Base-by-base conservation (phyloP, 768 basidiomycete species). In the Lactarius sp. region DNA sequence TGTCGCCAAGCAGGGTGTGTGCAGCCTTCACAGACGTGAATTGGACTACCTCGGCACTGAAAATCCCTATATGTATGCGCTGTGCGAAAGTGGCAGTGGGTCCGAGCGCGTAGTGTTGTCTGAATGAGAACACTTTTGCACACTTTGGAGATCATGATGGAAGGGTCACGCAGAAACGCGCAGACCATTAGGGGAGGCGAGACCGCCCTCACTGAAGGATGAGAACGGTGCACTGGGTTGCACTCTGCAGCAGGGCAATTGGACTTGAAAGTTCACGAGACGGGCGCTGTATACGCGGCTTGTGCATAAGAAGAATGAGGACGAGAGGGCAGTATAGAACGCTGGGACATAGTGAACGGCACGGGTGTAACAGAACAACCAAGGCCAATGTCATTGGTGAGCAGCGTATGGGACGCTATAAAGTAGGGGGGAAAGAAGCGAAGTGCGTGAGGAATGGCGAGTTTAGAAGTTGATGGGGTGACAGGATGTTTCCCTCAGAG, bases 1-100 rank as follows among this genome's bases (percentile, higher is more conserved):
- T 34, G 1, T 44, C 6, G 16, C n/a, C 39, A 27, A 51, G 4
- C 22, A 44, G 18, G 12, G 42, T 14, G 47, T 16, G 42, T 51
- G 39, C 18, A 6, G 41, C 37, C 7, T 33, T 44, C 33, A 44
- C 42, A 71, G 69, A 87, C 88, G 74, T 76, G 65, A 82, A 83
- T 61, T 85, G 77, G 5, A 87, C 85, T 13, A 87, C 76, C 4
- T 87, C 87, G 12, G 85, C 78, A 52, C 87, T 89, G 56, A 50
- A 59, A 50, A 41, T 27, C 16, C 57, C 42, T 49, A 54, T 31
- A 16, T 41, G 18, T 16, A 34, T 20, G 8, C 41, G 31, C 20
- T 47, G 34, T 37, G 5, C 33, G 8, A 20, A 31, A 18, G 49
- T 18, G 3, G 2, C n/a, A 18, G 49, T 18, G 3, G 2, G 41